These are phyloP conservation scores for Tilletia walkeri DNA, from an alignment of 1,284 basidiomycete genomes.

Conservation along the genomic window DNA sequence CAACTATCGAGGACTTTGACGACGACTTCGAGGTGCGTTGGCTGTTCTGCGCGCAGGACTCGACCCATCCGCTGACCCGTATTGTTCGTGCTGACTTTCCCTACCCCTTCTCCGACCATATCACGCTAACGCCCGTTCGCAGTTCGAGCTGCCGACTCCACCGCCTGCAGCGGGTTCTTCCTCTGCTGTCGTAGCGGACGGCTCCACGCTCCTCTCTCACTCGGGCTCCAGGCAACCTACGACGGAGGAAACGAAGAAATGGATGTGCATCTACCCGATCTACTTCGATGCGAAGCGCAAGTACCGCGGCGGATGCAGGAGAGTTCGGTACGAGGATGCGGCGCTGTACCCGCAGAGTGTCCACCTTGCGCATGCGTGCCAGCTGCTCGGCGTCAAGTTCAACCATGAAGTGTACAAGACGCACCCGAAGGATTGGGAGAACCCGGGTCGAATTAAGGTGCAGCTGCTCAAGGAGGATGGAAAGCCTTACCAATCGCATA, in stretches of 20 bases:
- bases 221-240: conserved; percentile 1
- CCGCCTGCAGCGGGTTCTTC: conserved; percentile 28
- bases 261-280: conserved; percentile 92
- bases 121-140: neutral
- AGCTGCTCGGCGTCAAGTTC: conserved; percentile 71
- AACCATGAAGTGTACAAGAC: conserved; percentile 79
- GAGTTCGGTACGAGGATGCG: conserved; percentile 73
- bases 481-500: conserved; percentile 67
- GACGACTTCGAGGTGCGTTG: conserved; percentile 54
- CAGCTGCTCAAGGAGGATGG: conserved; percentile 78
- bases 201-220: conserved; percentile 18
- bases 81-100: neutral
- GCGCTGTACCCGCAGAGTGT: conserved; percentile 93
- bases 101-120: conserved; percentile 8
- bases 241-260: conserved; percentile 62
- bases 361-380: conserved; percentile 81
- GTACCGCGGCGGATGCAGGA: conserved; percentile 75
- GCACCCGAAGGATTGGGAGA: conserved; percentile 95
- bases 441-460: conserved; percentile 75
- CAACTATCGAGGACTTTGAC: conserved; percentile 51
- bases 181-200: conserved; percentile 38
- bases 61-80: neutral
- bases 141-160: conserved; percentile 46
- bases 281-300: conserved; percentile 94
- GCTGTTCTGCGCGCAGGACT: neutral